A percentile compares a stretch with the other conserved stretches of the same genome.
These are phyloP conservation scores for Takakia lepidozioides DNA, from an alignment of 225 moss, liverwort and hornwort species.

Conservation along the genomic window DNA sequence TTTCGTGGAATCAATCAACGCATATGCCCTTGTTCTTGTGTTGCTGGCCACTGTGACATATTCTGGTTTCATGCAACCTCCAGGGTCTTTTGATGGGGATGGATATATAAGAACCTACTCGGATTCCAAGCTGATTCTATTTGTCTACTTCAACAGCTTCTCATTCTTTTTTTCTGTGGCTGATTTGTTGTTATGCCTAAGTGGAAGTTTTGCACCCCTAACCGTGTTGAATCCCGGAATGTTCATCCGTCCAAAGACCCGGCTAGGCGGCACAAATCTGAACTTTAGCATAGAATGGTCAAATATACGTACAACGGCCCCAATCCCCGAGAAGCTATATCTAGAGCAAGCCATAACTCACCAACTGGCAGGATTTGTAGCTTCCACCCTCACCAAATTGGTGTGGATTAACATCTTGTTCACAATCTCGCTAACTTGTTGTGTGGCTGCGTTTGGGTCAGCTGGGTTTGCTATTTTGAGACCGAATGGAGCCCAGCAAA, in stretches of 20 bases:
- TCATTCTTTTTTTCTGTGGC: conserved; percentile 61
- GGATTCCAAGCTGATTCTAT: conserved; percentile 15
- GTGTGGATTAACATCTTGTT: conserved; percentile 43
- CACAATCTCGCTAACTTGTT: conserved; percentile 32
- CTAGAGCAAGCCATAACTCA: conserved; percentile 38
- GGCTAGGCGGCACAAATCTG: too few species aligned
- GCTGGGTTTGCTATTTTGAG: conserved; percentile 31
- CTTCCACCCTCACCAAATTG: conserved; percentile 47
- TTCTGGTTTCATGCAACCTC: conserved; percentile 56
- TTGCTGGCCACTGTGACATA: conserved; percentile 49
- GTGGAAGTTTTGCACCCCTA: conserved; percentile 32
- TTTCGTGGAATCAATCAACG: conserved; percentile 56
- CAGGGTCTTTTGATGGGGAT: conserved; percentile 8
- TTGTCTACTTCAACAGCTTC: conserved; percentile 51
- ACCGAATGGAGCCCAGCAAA: conserved; percentile 1
- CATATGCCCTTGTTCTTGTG: conserved; percentile 50
- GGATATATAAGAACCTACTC: conserved; percentile 7
- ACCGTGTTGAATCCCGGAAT: conserved; percentile 25
- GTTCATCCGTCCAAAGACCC: conserved; percentile 9
- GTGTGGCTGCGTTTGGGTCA: conserved; percentile 39
- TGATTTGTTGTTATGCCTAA: conserved; percentile 36
- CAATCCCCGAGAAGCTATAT: conserved; percentile 19
- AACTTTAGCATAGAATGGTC: neutral
- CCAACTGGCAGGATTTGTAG: conserved; percentile 42
- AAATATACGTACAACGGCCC: conserved; percentile 2